phyloP scores from a whole-genome alignment of 345 rosid genomes.

The Linum trigynum region DNA sequence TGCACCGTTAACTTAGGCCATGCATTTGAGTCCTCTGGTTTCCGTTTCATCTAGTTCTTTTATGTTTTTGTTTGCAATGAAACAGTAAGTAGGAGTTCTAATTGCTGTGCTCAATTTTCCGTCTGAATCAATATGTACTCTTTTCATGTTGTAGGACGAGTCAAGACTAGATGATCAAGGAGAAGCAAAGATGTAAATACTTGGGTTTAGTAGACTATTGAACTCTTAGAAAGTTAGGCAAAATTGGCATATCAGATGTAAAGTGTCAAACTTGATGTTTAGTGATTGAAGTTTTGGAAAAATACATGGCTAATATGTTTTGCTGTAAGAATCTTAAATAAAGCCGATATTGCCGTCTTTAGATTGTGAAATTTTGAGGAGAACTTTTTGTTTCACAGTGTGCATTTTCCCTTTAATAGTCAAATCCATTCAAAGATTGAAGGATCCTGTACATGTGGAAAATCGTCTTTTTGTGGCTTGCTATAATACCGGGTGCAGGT shows the following conservation, averaged over 20 bases:
- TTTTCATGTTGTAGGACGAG: conserved; percentile 57
- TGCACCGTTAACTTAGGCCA: not conserved
- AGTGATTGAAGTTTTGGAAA: not conserved
- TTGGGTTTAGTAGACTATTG: conserved; percentile 23
- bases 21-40: not conserved
- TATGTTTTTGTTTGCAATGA: no score
- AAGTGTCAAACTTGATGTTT: conserved; percentile 2
- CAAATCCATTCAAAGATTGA: no score
- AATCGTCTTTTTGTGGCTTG: no score
- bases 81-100: not conserved
- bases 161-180: conserved; percentile 52
- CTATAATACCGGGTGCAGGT: no score
- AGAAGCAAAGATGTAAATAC: conserved; percentile 40
- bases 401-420: not conserved
- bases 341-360: not conserved
- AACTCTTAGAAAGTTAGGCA: conserved; percentile 19
- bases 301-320: not conserved
- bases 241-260: conserved; percentile 1
- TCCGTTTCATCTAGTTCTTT: not conserved
- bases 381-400: not conserved
- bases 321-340: not conserved
- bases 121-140: conserved; percentile 19
- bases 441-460: no score
- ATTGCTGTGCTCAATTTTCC: not conserved
- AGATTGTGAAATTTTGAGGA: not conserved